These are phyloP conservation scores for Andrographis paniculata DNA, from an alignment of 305 asterid genomes.

Conservation along the genomic window DNA sequence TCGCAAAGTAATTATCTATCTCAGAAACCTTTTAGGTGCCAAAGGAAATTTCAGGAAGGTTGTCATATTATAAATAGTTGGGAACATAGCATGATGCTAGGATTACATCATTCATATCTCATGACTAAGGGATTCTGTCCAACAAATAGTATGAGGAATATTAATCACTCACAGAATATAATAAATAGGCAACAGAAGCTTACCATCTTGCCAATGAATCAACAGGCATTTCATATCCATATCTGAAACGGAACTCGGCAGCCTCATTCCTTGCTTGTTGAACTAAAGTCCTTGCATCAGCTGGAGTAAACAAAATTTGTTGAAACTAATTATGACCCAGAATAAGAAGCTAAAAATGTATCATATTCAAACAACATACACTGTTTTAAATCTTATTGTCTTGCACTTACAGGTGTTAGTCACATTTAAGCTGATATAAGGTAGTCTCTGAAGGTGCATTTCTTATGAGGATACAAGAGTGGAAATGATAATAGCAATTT, in stretches of 20 bases:
- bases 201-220: conserved; percentile 93
- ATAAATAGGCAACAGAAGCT: not conserved
- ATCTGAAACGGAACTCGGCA: conserved; percentile 83
- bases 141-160: conserved; percentile 1
- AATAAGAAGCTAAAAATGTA: not conserved
- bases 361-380: conserved; percentile 6
- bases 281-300: conserved; percentile 97
- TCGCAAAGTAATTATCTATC: no score
- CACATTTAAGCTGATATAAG: not conserved
- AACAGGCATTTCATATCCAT: conserved; percentile 95
- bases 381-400: not conserved
- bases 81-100: not conserved
- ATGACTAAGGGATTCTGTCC: not conserved
- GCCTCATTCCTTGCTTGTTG: conserved; percentile 99
- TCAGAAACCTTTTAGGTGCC: not conserved
- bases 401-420: not conserved
- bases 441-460: not conserved
- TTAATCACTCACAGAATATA: not conserved
- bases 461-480: not conserved
- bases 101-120: not conserved
- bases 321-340: not conserved
- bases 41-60: conserved; percentile 1
- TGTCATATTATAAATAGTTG: conserved; percentile 1
- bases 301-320: conserved; percentile 26
- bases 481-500: no score